Base-by-base conservation (phyloP, 257 asterid species). In the Capsicum pubescens region DNA sequence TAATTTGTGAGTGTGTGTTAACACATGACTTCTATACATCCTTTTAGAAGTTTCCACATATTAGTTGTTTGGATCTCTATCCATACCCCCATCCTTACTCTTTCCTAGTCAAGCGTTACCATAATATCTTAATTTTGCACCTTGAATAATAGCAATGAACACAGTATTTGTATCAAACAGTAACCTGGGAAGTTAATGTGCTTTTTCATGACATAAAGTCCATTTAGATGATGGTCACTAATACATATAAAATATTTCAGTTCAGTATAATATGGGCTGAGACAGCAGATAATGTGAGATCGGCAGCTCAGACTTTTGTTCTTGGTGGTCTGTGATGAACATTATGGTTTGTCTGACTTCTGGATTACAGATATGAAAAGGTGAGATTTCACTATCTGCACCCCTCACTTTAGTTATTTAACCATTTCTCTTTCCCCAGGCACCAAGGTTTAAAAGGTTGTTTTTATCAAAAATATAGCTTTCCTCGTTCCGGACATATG, bases 191-290 rank as follows among this genome's bases (percentile, higher is more conserved):
- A 59, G 11, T 59, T 59, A 59, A 56, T n/a, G n/a, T 59, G 66
- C 32, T 59, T 59, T 59, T n/a, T 17, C 46, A 66, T 66, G 19
- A 32, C 72, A 36, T 44, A 14, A 66, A 66, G n/a, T 66, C 46
- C 72, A 66, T 7, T 66, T 14, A 48, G 72, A 36, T 8, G 42
- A 35, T 32, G 32, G 10, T 66, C 48, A 66, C 72, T 32, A 26
- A 66, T 66, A 32, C 10, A 66, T 66, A 55, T 57, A 15, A 36
- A 52, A 68, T 84, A 48, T 84, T 87, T 71, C 92, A 95, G 99
- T 76, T 93, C 86, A 95, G 98, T 85, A 95, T 98, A 44, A 95
- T 94, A 81, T 95, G 98, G 98, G 97, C 97, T 2, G 97, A 93
- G 90, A 91, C 97, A 0, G 95, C 98, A 69, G 94, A 95, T 86